Evolutionary conservation across 805 yeast genomes (phyloP).

Genomic region (Suhomyces prunicola): DNA sequence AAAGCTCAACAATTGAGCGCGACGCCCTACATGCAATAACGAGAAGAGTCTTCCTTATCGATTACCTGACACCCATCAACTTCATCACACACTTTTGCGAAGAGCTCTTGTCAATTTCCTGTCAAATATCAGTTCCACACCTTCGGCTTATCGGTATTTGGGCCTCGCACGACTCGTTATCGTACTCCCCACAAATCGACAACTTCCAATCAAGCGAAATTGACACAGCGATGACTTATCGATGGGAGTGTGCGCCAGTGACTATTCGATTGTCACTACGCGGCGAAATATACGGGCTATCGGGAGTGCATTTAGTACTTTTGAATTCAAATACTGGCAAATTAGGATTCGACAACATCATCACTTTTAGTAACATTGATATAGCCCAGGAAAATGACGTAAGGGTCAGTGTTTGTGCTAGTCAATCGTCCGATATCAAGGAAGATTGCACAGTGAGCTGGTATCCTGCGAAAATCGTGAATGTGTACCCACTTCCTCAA

Average conservation of each 20-base stretch:
- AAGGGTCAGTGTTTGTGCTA: background rate
- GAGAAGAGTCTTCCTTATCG: background rate
- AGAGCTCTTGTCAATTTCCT: background rate
- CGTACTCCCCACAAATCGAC: background rate
- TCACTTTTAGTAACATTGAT: background rate
- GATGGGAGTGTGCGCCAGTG: conserved; percentile 20
- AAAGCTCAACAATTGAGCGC: background rate
- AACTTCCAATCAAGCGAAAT: background rate
- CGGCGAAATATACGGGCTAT: conserved; percentile 14
- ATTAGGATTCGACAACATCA: background rate
- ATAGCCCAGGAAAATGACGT: background rate
- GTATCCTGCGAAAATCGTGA: conserved; percentile 4
- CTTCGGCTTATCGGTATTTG: background rate
- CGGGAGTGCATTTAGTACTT: conserved; percentile 20
- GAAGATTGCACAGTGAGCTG: conserved; percentile 5
- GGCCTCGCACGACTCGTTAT: background rate
- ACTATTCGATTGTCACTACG: conserved; percentile 18
- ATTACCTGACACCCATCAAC: background rate
- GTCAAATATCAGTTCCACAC: background rate
- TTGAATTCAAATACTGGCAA: background rate
- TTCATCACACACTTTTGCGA: background rate
- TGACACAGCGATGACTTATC: background rate
- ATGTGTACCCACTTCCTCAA: background rate
- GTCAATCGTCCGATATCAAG: background rate
- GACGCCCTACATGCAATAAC: background rate